Base-by-base conservation (phyloP, 2,329 filamentous ascomycete genomes). In the Delphinella strobiligena region DNA sequence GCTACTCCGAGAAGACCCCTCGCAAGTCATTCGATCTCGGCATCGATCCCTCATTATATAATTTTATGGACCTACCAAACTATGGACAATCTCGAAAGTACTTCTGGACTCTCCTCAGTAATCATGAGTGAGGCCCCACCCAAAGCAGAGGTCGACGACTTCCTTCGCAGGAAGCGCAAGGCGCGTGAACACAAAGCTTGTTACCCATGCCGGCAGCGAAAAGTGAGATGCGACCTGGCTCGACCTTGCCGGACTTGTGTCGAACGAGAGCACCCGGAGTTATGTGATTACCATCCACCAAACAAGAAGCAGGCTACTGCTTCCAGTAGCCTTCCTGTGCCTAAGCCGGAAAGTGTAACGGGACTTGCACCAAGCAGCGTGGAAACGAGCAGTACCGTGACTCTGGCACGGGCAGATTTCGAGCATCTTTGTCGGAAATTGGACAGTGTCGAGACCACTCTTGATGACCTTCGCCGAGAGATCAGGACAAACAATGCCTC, bases 141-240 rank as follows among this genome's bases (percentile, higher is more conserved):
- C 19, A 60, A 64, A 38, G 54, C 60, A 37, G 65, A 68, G 39
- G 66, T 69, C 41, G 65, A 69, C 52, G 64, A 68, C 47, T 67
- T 68, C 30, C 48, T 69, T 49, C 57, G 65, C 16, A 57, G 65
- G 49, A 69, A 69, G 54, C 56, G 67, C 34, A 70, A 70, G 48
- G 66, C 66, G 34, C 55, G 67, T 19, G 66, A 69, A 54, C 67
- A 70, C 56, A 70, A 69, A 56, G 65, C 65, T 34, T 69, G 67
- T 51, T 69, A 69, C 51, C 66, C 66, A 39, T 70, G 67, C 51
- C 57, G 66, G 32, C 65, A 60, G 47, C 47, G 58, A 7, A 61
- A 61, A 46, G 58, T 61, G 30, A 67, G 64, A 51, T 69, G 67
- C 55, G 66, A 69, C 48, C 51, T 61, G 9, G 53, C 51, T 33